phyloP scores from a whole-genome alignment of 768 basidiomycete genomes.

The Podaxis sp. region DNA sequence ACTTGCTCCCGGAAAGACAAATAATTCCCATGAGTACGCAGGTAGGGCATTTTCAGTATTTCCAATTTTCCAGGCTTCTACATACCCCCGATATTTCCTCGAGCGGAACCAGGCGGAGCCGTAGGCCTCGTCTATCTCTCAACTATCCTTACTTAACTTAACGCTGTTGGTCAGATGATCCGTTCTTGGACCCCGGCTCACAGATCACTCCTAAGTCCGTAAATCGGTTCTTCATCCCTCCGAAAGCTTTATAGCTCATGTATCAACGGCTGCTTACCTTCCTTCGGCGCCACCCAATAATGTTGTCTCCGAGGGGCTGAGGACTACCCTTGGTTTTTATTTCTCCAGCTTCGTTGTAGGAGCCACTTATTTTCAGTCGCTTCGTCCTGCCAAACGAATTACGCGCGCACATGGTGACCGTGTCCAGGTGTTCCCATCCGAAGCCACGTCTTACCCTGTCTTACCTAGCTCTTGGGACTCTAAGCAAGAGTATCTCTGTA shows the following conservation, averaged over 20 bases:
- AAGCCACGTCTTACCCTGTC: neutral
- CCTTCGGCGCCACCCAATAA: neutral
- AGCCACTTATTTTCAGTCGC: neutral
- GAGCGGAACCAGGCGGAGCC: neutral
- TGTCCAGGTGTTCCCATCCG: neutral
- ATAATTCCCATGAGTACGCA: neutral
- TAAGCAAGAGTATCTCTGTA: neutral
- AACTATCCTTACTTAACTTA: neutral
- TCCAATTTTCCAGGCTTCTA: neutral
- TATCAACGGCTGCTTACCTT: neutral
- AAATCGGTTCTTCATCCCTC: neutral
- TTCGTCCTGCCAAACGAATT: neutral
- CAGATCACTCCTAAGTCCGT: neutral
- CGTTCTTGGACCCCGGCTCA: neutral
- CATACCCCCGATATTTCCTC: constrained; percentile 9
- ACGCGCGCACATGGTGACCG: neutral
- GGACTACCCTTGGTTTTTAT: neutral
- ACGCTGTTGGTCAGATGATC: neutral
- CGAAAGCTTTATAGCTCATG: neutral
- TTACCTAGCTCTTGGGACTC: neutral
- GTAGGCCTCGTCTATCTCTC: neutral
- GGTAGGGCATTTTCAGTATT: neutral
- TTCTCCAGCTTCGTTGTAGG: neutral
- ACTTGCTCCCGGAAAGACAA: neutral
- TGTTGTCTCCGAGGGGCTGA: neutral